phyloP scores from a whole-genome alignment of 129 eudicot species.

The Oenanthe sinensis region DNA sequence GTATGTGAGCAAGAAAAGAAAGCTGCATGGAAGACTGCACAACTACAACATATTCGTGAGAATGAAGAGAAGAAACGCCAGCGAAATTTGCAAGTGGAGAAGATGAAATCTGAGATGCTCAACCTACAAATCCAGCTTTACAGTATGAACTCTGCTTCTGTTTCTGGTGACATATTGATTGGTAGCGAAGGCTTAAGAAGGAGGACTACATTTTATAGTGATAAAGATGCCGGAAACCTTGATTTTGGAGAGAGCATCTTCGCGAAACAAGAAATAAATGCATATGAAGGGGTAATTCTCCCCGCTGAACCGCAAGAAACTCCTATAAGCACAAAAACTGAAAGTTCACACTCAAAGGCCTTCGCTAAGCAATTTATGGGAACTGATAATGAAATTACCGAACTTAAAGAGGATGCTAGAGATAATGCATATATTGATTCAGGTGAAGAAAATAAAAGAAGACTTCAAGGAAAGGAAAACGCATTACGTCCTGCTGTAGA shows the following conservation, averaged over 20 bases:
- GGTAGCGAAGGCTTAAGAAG: constrained; percentile 57
- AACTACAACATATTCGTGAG: constrained; percentile 75
- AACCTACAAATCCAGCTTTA: constrained; percentile 83
- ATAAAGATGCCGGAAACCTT: constrained; percentile 20
- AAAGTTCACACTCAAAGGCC: constrained; percentile 39
- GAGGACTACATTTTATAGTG: constrained; percentile 33
- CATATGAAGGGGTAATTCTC: constrained; percentile 22
- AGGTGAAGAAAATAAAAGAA: constrained; percentile 30
- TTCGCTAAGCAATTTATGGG: constrained; percentile 31
- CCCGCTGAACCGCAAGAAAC: constrained; percentile 37
- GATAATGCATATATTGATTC: constrained; percentile 6
- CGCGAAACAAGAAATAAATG: constrained; percentile 30
- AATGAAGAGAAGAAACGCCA: constrained; percentile 76
- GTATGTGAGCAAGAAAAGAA: constrained; percentile 91
- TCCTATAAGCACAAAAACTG: constrained; percentile 31
- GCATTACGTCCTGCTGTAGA: constrained; percentile 77
- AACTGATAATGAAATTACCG: constrained; percentile 49
- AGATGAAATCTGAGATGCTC: constrained; percentile 97
- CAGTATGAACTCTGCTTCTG: constrained; percentile 32
- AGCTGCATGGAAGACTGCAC: constrained; percentile 98
- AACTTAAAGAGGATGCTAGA: constrained; percentile 39
- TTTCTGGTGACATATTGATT: constrained; percentile 38
- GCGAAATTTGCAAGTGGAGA: constrained; percentile 95
- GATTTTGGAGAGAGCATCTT: constrained; percentile 27
- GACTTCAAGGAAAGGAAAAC: constrained; percentile 40